Evolutionary conservation across 1,284 basidiomycete species (phyloP).

Genomic region (Cystobasidium slooffiae): DNA sequence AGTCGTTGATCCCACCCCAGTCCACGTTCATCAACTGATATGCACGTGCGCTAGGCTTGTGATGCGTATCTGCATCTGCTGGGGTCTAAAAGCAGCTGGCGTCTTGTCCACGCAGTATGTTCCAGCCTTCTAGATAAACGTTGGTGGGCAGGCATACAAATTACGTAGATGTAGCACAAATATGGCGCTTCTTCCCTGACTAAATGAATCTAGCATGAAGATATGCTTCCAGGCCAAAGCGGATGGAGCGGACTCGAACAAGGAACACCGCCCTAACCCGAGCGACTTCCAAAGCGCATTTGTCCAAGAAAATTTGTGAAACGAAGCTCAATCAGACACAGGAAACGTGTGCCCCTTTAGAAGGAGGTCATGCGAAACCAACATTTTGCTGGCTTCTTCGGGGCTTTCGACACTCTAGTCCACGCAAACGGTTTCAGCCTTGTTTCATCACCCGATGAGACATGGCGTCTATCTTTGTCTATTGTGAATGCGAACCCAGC

Average conservation of each 20-base stretch:
- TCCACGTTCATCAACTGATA: constrained; percentile 10
- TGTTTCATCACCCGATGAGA: neutral
- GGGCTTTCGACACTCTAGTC: constrained; percentile 11
- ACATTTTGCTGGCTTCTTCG: constrained; percentile 2
- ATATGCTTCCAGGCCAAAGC: constrained; percentile 17
- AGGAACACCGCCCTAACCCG: too few species aligned
- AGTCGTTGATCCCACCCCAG: constrained; percentile 13
- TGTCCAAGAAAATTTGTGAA: too few species aligned
- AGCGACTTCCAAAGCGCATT: too few species aligned
- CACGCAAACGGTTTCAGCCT: neutral
- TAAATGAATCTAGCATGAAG: constrained; percentile 10
- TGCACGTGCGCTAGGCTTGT: constrained; percentile 10
- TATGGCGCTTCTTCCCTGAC: constrained; percentile 14
- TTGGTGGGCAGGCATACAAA: constrained; percentile 12
- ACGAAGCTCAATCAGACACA: too few species aligned
- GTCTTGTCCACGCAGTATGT: constrained; percentile 6
- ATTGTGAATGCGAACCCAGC: neutral
- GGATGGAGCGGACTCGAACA: constrained; percentile 6
- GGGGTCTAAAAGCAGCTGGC: constrained; percentile 14
- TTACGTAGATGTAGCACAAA: constrained; percentile 4
- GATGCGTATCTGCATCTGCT: constrained; percentile 15
- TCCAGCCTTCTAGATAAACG: constrained; percentile 7
- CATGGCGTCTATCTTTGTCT: constrained; percentile 6
- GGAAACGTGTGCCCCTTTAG: too few species aligned
- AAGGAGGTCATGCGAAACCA: neutral